Base-by-base conservation (phyloP, 192 early-diverging fungal genomes). In the Backusella australiensis region DNA sequence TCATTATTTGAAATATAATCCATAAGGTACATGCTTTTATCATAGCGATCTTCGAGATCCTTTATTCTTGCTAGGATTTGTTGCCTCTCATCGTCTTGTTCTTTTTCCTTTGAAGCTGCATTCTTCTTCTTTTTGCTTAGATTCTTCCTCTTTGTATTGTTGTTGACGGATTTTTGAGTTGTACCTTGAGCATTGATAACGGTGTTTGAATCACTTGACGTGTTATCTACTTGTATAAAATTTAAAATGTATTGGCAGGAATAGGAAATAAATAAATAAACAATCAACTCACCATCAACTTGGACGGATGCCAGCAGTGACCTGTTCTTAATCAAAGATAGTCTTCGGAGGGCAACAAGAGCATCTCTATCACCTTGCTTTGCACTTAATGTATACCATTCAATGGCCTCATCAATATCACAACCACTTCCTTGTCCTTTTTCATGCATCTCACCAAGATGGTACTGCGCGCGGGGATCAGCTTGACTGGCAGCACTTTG, bases 381-480 rank as follows among this genome's bases (percentile, higher is more conserved):
- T 29, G 56, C 56, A 6, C 56, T 63, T 11, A 63, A 26, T 29
- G 23, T 26, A 29, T 63, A 63, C 56, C 56, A 63, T 63, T 63
- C 3, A 29, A 63, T 23, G 9, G 56, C 56, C 56, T 63, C 56
- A 12, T 63, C 23, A 12, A 63, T 63, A 63, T 63, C 26, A 26
- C 23, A 63, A 26, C 3, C 5, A 29, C 23, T 29, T 29, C 56
- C 56, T 63, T 63, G 56, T 63, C 56, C 56, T 26, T 63, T 63
- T 63, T 63, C 56, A 63, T 63, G 56, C 56, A 63, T 63, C 8
- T 63, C 56, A 29, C 56, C 56, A 29, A 63, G 56, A 63, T 63
- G 56, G 11, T 63, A 63, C 23, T 63, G 56, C 23, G 56, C 56
- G 3, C 56, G 56, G 26, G 56, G 56, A 12, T 63, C 56, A 63